These are phyloP conservation scores for Pittosporum tobira DNA, from an alignment of 129 eudicot genomes.

Conservation along the genomic window DNA sequence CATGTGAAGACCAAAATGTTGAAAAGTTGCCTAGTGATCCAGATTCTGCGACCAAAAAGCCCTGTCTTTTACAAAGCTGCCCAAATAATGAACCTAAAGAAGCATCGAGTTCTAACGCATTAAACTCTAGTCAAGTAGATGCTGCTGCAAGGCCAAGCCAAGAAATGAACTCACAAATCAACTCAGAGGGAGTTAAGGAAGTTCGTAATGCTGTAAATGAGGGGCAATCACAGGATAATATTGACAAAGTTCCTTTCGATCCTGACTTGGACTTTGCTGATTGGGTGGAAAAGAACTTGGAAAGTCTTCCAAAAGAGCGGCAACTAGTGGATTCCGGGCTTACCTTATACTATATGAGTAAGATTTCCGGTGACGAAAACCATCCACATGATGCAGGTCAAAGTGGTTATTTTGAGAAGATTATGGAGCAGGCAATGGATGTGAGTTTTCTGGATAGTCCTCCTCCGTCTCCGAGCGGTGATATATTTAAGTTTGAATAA, in stretches of 20 bases:
- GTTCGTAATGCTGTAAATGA: not conserved
- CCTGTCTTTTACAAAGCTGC: not conserved
- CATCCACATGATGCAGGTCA: too few species aligned
- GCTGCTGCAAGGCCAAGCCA: not conserved
- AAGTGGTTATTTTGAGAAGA: too few species aligned
- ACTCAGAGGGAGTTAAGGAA: conserved; percentile 4
- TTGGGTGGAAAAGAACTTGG: conserved; percentile 40
- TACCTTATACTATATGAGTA: too few species aligned
- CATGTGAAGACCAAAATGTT: not conserved
- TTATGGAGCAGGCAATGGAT: too few species aligned
- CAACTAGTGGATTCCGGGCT: too few species aligned
- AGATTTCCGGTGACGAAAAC: too few species aligned
- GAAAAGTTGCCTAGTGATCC: not conserved
- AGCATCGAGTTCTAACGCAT: conserved; percentile 15
- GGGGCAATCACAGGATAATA: conserved; percentile 16
- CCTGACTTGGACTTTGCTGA: conserved; percentile 34
- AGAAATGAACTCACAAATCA: not conserved
- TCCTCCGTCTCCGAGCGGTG: too few species aligned
- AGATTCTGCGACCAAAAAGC: not conserved
- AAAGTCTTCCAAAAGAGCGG: too few species aligned
- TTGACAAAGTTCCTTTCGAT: too few species aligned
- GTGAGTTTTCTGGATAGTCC: too few species aligned
- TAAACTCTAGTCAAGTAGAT: not conserved
- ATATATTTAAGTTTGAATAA: too few species aligned
- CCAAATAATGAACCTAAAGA: not conserved